Evolutionary conservation across 2,329 filamentous ascomycete species (phyloP).

Genomic region (Epicoccum nigrum): DNA sequence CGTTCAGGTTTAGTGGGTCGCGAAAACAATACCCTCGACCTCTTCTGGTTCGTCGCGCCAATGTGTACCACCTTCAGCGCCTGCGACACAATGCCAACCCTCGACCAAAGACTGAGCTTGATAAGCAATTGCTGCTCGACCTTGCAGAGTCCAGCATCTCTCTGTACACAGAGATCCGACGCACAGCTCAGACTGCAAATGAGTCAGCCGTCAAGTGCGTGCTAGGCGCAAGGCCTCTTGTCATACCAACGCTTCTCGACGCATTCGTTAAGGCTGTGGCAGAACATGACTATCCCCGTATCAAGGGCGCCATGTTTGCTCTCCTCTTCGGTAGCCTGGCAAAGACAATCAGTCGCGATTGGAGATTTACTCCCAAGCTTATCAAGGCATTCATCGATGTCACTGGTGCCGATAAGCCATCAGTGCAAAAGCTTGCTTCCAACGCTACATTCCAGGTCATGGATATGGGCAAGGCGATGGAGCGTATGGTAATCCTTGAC

Average conservation of each 20-base stretch:
- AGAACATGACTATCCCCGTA: constrained; percentile 81
- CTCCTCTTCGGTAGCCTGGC: constrained; percentile 86
- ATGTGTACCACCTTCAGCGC: constrained; percentile 93
- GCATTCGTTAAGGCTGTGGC: constrained; percentile 79
- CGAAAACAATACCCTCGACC: constrained; percentile 92
- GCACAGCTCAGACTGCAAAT: constrained; percentile 87
- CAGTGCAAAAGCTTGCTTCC: constrained; percentile 86
- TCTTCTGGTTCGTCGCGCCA: constrained; percentile 87
- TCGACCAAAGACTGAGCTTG: constrained; percentile 85
- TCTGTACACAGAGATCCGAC: constrained; percentile 91
- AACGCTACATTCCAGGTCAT: constrained; percentile 84
- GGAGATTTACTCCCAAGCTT: constrained; percentile 91
- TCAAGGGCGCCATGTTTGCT: constrained; percentile 94
- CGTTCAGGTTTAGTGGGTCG: constrained; percentile 92
- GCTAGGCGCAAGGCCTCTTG: constrained; percentile 82
- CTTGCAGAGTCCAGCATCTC: constrained; percentile 89
- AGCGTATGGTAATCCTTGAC: constrained; percentile 84
- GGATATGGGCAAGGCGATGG: constrained; percentile 88
- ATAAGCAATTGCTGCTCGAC: constrained; percentile 83
- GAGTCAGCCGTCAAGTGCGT: constrained; percentile 93
- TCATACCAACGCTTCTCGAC: constrained; percentile 85
- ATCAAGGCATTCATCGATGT: constrained; percentile 90
- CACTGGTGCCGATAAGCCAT: constrained; percentile 88
- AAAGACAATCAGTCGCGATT: constrained; percentile 87
- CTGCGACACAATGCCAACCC: constrained; percentile 91